These are phyloP conservation scores for Tolypocladium guangdongense DNA, from an alignment of 2,329 filamentous ascomycete genomes.

Conservation along the genomic window DNA sequence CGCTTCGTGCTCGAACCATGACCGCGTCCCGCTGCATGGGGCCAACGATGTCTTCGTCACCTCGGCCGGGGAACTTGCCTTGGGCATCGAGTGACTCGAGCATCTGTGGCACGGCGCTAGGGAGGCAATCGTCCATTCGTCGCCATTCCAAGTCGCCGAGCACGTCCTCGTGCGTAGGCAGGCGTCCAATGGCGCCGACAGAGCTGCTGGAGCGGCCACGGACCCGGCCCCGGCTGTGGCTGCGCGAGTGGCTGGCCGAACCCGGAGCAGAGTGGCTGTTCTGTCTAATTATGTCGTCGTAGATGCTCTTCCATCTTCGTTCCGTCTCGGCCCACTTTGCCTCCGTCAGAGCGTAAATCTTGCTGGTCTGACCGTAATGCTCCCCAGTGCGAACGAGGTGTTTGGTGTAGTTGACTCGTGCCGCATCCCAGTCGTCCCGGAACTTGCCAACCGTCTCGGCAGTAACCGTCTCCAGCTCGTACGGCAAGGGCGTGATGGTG, in stretches of 20 bases:
- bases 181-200: conserved; percentile 23
- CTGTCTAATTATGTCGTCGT: conserved; percentile 52
- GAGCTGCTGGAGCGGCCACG: conserved; percentile 28
- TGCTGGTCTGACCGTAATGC: conserved; percentile 83
- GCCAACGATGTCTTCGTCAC: conserved; percentile 86
- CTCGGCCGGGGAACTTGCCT: conserved; percentile 79
- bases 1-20: conserved; percentile 36
- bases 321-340: conserved; percentile 83
- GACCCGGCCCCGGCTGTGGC: conserved; percentile 27
- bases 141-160: conserved; percentile 32
- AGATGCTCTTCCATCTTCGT: conserved; percentile 57
- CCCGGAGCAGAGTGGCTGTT: conserved; percentile 22
- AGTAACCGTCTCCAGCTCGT: conserved; percentile 53
- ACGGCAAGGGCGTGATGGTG: conserved; percentile 73
- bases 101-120: conserved; percentile 57
- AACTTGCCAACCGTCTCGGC: conserved; percentile 49
- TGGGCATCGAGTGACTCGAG: conserved; percentile 57
- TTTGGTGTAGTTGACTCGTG: conserved; percentile 77
- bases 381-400: conserved; percentile 81
- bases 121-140: conserved; percentile 41
- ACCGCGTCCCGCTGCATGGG: conserved; percentile 63
- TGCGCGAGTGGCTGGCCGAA: conserved; percentile 20
- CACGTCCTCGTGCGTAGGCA: conserved; percentile 22
- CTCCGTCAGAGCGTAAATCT: conserved; percentile 75
- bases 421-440: conserved; percentile 70